A percentile compares a stretch with the other conserved stretches of the same genome.
Evolutionary conservation across 805 yeast species (phyloP).

Genomic region (Sugiyamaella lignohabitans): DNA sequence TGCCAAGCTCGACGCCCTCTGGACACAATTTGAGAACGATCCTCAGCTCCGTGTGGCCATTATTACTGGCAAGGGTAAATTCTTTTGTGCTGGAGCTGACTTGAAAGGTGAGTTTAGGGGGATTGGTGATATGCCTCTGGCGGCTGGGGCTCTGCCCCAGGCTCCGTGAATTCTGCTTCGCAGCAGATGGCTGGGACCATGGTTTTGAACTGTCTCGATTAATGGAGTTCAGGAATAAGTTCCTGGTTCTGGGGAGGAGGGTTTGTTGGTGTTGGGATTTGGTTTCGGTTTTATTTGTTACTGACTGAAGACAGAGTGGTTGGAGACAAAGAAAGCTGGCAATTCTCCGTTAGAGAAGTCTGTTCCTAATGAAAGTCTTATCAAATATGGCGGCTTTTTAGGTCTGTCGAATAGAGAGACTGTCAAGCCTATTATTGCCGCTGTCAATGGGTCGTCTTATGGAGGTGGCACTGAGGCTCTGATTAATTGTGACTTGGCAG

Average conservation of each 20-base stretch:
- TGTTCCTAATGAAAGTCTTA: background rate
- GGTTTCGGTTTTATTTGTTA: no score
- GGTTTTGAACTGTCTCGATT: conserved; percentile 5
- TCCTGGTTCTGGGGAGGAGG: no score
- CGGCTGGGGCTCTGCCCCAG: no score
- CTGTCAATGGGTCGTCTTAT: conserved; percentile 24
- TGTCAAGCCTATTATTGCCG: conserved; percentile 26
- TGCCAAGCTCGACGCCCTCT: conserved; percentile 14
- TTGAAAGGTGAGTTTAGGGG: conserved; percentile 17
- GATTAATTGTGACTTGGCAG: conserved; percentile 26
- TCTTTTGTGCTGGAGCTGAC: conserved; percentile 30
- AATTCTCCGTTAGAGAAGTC: background rate
- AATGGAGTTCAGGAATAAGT: no score
- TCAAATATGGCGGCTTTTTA: conserved; percentile 19
- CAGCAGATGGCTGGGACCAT: no score
- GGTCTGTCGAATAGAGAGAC: conserved; percentile 24
- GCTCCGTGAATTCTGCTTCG: no score
- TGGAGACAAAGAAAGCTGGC: background rate
- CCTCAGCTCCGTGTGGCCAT: conserved; percentile 20
- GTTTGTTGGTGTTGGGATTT: no score
- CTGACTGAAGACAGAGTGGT: background rate
- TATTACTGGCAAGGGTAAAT: conserved; percentile 24
- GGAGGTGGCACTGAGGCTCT: conserved; percentile 28
- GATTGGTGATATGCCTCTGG: no score
- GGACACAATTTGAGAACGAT: conserved; percentile 21